These are phyloP conservation scores for Hypholoma sublateritium DNA, from an alignment of 768 basidiomycete species.

Conservation along the genomic window DNA sequence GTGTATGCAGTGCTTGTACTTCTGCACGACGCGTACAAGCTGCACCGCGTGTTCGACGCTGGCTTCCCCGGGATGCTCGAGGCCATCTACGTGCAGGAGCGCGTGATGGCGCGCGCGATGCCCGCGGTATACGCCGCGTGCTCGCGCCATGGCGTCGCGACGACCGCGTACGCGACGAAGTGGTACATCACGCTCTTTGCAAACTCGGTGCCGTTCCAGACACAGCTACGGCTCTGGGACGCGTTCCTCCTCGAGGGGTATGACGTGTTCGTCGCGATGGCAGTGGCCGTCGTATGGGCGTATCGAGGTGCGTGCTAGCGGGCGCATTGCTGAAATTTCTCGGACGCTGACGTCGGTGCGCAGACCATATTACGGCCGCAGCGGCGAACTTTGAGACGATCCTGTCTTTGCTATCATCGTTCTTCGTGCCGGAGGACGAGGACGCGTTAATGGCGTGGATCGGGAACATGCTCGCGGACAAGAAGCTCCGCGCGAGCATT, in stretches of 20 bases:
- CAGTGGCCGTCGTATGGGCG: conserved; percentile 88
- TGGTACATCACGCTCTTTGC: conserved; percentile 99
- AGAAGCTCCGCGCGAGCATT: conserved; percentile 73
- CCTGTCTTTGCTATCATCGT: conserved; percentile 87
- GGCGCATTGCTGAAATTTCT: neutral
- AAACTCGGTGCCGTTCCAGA: conserved; percentile 94
- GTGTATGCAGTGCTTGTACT: conserved; percentile 83
- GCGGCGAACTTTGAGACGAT: conserved; percentile 90
- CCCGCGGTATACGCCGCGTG: conserved; percentile 87
- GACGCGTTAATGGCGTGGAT: conserved; percentile 84
- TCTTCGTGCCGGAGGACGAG: conserved; percentile 93
- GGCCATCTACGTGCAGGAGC: conserved; percentile 94
- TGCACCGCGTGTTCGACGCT: conserved; percentile 88
- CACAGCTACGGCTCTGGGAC: conserved; percentile 94
- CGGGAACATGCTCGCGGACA: conserved; percentile 52
- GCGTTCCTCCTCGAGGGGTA: conserved; percentile 87
- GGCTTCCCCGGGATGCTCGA: conserved; percentile 97
- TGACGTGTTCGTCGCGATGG: conserved; percentile 84
- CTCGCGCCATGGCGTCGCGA: conserved; percentile 85
- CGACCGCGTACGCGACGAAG: conserved; percentile 95
- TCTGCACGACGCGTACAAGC: conserved; percentile 84
- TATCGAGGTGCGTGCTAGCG: conserved; percentile 65
- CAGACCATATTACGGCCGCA: conserved; percentile 82
- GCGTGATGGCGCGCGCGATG: conserved; percentile 83
- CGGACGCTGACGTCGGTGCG: neutral